Conservation (phyloP, 2,329 filamentous ascomycete genomes). For the Alternaria viburni region DNA sequence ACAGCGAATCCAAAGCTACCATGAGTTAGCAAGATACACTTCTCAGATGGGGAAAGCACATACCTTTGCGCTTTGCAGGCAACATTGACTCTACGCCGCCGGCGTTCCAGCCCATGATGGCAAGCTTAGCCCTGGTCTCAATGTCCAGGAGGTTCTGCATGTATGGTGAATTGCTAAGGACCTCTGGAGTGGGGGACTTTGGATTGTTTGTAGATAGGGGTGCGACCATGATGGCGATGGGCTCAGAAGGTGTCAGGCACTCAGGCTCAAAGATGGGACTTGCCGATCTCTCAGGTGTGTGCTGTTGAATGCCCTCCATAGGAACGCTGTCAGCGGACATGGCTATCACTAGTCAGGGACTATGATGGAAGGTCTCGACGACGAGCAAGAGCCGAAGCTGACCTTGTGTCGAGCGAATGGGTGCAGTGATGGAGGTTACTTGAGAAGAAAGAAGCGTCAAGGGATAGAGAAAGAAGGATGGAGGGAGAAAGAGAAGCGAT, state of each 20-base stretch:
- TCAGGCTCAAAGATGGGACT: slow-evolving; percentile 7
- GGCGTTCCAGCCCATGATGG: neutral
- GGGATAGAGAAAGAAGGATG: neutral
- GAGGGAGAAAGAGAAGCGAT: neutral
- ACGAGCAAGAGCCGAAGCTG: neutral
- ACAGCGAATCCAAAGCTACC: neutral
- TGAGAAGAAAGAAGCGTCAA: neutral
- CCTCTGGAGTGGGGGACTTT: neutral
- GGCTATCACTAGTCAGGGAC: neutral
- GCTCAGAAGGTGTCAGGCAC: neutral
- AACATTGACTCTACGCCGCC: neutral
- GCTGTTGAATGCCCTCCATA: neutral
- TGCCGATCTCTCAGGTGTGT: neutral
- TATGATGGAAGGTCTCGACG: neutral
- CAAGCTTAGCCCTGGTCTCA: neutral
- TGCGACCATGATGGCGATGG: neutral
- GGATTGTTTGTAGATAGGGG: neutral
- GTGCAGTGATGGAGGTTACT: neutral
- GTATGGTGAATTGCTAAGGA: neutral
- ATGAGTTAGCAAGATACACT: neutral
- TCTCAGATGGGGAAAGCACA: too few species aligned
- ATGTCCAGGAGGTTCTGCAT: neutral
- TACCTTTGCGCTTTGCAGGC: slow-evolving; percentile 8
- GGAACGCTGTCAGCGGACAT: neutral
- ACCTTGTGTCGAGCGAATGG: neutral